Percentiles rank a stretch among this genome's conserved stretches.
phyloP scores from a whole-genome alignment of 78 protist genomes.

The Diacronema lutheri region DNA sequence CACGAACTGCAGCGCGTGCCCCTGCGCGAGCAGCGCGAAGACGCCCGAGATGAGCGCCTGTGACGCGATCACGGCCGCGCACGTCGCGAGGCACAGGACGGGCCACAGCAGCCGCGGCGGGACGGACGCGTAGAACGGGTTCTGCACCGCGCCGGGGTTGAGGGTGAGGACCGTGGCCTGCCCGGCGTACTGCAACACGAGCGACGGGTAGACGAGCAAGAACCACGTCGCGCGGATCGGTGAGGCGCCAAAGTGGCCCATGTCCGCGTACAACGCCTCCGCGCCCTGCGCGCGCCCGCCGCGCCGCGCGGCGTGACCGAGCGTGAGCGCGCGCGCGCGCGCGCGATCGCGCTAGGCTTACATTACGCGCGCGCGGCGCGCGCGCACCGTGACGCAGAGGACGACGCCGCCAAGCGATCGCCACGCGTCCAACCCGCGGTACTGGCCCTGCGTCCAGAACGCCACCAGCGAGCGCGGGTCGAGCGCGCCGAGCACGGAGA shows the following conservation, averaged over 20 bases:
- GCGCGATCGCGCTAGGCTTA: too few species aligned
- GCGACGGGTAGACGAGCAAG: background rate
- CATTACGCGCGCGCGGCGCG: too few species aligned
- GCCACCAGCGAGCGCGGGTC: background rate
- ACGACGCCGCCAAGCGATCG: background rate
- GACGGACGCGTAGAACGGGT: background rate
- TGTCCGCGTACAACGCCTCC: background rate
- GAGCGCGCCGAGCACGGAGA: background rate
- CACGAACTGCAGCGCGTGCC: background rate
- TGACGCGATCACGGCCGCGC: background rate
- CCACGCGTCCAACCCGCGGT: background rate
- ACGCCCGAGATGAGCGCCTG: background rate
- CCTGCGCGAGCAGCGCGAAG: background rate
- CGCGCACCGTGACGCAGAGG: background rate
- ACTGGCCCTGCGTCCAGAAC: background rate
- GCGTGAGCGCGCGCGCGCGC: too few species aligned
- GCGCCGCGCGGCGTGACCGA: too few species aligned
- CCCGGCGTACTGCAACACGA: background rate
- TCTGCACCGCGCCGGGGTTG: background rate
- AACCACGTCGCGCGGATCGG: background rate
- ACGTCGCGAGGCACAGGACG: background rate
- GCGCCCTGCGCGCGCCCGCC: too few species aligned
- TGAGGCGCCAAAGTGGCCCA: background rate
- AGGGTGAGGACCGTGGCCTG: background rate
- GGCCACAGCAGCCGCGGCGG: background rate